A percentile compares a stretch with the other conserved stretches of the same genome.
These are phyloP conservation scores for Vigna mungo DNA, from an alignment of 306 rosid genomes.

Conservation along the genomic window DNA sequence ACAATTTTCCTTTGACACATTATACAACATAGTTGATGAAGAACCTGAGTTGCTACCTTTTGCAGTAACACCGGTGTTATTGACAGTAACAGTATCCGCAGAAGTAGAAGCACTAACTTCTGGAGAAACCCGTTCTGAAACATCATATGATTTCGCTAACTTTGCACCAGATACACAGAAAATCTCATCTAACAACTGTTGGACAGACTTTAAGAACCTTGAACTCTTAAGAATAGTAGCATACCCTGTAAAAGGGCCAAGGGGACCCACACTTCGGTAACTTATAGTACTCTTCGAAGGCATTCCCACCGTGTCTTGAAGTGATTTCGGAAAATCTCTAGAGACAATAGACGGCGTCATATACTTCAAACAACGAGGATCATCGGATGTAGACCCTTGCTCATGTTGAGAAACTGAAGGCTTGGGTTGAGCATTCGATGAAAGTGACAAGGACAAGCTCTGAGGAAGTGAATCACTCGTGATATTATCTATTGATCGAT, in stretches of 20 bases:
- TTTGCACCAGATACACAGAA: constrained; percentile 50
- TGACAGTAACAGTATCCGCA: constrained; percentile 46
- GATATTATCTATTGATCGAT: constrained; percentile 35
- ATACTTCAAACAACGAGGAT: constrained; percentile 43
- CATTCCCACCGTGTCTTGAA: constrained; percentile 61
- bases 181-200: constrained; percentile 71
- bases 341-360: constrained; percentile 54
- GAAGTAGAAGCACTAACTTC: constrained; percentile 51
- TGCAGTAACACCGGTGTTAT: constrained; percentile 44
- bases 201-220: constrained; percentile 77
- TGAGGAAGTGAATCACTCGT: constrained; percentile 64
- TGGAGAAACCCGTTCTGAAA: constrained; percentile 50
- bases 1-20: constrained; percentile 56
- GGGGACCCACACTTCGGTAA: constrained; percentile 75
- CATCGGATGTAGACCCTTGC: constrained; percentile 49
- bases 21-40: constrained; percentile 58
- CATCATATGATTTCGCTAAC: constrained; percentile 37
- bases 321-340: constrained; percentile 60
- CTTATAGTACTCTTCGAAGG: constrained; percentile 42
- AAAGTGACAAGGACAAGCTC: constrained; percentile 79
- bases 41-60: constrained; percentile 54
- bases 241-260: constrained; percentile 96
- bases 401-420: constrained; percentile 49
- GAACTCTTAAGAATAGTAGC: constrained; percentile 87
- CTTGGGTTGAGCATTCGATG: constrained; percentile 68